Evolutionary conservation across 1,284 basidiomycete genomes (phyloP).

Genomic region (Afroboletus lepidellus): DNA sequence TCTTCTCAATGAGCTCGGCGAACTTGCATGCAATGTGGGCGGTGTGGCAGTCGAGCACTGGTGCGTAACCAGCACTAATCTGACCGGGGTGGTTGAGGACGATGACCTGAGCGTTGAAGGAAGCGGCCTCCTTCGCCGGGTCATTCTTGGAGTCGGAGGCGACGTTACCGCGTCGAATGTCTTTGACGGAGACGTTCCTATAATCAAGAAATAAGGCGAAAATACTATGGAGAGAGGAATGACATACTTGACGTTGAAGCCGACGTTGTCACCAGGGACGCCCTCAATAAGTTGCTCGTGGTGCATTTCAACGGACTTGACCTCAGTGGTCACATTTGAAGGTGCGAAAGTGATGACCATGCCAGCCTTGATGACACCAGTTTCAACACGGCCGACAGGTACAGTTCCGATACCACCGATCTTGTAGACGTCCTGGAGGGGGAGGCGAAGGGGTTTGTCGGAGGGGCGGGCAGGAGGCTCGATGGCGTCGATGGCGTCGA

Average conservation of each 20-base stretch:
- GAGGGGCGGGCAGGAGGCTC: constrained; percentile 95
- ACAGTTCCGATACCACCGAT: constrained; percentile 99
- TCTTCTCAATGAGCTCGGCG: constrained; percentile 97
- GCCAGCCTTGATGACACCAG: constrained; percentile 99
- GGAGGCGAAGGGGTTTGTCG: constrained; percentile 99
- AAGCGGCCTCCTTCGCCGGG: constrained; percentile 98
- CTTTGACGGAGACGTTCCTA: constrained; percentile 99
- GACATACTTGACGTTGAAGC: constrained; percentile 91
- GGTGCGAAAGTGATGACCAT: constrained; percentile 99
- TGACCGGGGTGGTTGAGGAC: constrained; percentile 99
- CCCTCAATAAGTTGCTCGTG: constrained; percentile 98
- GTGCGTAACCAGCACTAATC: constrained; percentile 96
- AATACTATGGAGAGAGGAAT: constrained; percentile 1
- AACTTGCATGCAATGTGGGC: constrained; percentile 99
- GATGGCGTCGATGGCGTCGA: constrained; percentile 99
- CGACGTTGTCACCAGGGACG: constrained; percentile 98
- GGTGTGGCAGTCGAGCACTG: constrained; percentile 99
- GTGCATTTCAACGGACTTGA: constrained; percentile 99
- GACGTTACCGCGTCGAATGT: constrained; percentile 99
- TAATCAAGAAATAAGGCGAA: constrained; percentile 11
- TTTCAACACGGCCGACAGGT: constrained; percentile 99
- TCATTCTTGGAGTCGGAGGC: constrained; percentile 99
- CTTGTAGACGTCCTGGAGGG: constrained; percentile 99
- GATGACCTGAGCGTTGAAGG: constrained; percentile 99
- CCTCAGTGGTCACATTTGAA: constrained; percentile 98